Percentiles rank a stretch among this genome's conserved stretches.
Evolutionary conservation across 2,329 filamentous ascomycete species (phyloP).

Genomic region (Paecilomyces fulvus): DNA sequence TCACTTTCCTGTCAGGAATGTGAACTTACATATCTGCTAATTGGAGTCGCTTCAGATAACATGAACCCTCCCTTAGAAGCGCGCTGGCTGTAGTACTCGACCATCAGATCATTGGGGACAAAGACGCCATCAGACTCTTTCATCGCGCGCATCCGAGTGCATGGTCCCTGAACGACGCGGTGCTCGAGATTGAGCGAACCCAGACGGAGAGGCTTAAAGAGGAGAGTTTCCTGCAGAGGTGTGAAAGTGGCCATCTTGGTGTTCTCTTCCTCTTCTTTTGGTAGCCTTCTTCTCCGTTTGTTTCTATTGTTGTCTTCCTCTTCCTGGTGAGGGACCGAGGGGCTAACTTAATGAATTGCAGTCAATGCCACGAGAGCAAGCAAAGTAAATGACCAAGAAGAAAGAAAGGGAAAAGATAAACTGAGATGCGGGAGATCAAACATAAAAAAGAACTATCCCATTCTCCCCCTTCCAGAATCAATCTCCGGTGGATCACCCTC

Average conservation of each 20-base stretch:
- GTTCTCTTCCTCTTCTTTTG: background rate
- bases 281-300: background rate
- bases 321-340: background rate
- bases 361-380: background rate
- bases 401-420: background rate
- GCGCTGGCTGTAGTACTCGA: constrained; percentile 24
- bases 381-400: background rate
- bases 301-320: background rate
- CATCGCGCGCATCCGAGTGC: constrained; percentile 18
- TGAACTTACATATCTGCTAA: constrained; percentile 16
- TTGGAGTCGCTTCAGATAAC: constrained; percentile 26
- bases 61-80: constrained; percentile 24
- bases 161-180: constrained; percentile 18
- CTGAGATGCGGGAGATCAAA: background rate
- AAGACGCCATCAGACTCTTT: constrained; percentile 21
- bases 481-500: background rate
- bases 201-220: constrained; percentile 28
- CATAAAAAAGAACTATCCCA: background rate
- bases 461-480: background rate
- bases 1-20: background rate
- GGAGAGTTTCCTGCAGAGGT: background rate
- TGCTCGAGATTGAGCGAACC: constrained; percentile 17
- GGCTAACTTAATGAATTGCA: background rate
- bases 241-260: background rate
- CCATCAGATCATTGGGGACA: constrained; percentile 20